Conservation (phyloP, 768 basidiomycete genomes). For the Termitomyces sp. region DNA sequence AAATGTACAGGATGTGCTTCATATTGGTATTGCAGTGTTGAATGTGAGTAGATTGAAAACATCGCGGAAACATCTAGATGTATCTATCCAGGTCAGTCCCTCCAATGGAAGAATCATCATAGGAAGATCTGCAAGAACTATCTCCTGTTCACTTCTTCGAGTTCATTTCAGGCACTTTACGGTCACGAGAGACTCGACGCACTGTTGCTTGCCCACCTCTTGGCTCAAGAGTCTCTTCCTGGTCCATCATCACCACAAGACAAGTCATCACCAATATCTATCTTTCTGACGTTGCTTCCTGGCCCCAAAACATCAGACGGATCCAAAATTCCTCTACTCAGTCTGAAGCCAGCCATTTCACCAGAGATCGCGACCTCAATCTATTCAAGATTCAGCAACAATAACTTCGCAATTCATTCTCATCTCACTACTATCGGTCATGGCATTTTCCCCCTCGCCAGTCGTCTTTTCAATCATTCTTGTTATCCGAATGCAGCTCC, state of each 20-base stretch:
- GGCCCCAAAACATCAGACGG: slow-evolving; percentile 22
- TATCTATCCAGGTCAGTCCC: slow-evolving; percentile 49
- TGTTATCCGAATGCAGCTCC: slow-evolving; percentile 70
- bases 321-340: slow-evolving; percentile 22
- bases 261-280: slow-evolving; percentile 20
- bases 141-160: slow-evolving; percentile 40
- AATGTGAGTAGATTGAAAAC: slow-evolving; percentile 43
- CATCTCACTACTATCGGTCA: slow-evolving; percentile 67
- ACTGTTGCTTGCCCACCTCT: slow-evolving; percentile 57
- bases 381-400: slow-evolving; percentile 68
- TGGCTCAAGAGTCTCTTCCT: slow-evolving; percentile 32
- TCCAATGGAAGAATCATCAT: slow-evolving; percentile 64
- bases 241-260: slow-evolving; percentile 14
- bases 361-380: slow-evolving; percentile 25
- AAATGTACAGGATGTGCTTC: slow-evolving; percentile 63
- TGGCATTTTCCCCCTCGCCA: slow-evolving; percentile 73
- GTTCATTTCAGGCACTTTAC: slow-evolving; percentile 41
- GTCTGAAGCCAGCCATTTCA: slow-evolving; percentile 24
- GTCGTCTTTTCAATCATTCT: slow-evolving; percentile 80
- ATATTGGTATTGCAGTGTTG: slow-evolving; percentile 67
- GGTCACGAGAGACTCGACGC: slow-evolving; percentile 55
- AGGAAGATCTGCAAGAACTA: slow-evolving; percentile 62
- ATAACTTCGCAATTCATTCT: slow-evolving; percentile 75
- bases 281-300: slow-evolving; percentile 42
- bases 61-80: neutral